These are phyloP conservation scores for Pouteria campechiana DNA, from an alignment of 179 eudicot species.

Conservation along the genomic window DNA sequence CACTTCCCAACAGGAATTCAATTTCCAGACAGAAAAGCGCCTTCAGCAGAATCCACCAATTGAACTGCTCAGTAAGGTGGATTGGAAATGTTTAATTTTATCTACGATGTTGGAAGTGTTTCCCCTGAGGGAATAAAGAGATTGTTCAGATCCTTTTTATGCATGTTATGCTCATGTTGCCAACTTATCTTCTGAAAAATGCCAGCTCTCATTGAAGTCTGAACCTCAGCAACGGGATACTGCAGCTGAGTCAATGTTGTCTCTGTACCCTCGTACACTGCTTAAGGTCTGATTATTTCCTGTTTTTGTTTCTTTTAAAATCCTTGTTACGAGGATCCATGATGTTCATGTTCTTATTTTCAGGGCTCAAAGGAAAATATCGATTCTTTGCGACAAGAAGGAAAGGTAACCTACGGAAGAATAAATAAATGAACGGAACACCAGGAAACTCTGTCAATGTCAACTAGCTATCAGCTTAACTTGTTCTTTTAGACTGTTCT, in stretches of 20 bases:
- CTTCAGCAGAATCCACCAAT: constrained; percentile 51
- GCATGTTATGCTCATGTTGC: neutral
- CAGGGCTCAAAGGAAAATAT: constrained; percentile 89
- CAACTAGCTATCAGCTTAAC: neutral
- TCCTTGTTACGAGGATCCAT: neutral
- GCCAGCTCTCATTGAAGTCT: constrained; percentile 63
- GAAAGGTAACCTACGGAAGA: constrained; percentile 48
- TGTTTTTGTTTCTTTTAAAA: neutral
- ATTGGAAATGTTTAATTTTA: neutral
- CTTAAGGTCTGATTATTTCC: constrained; percentile 30
- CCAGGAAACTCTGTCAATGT: neutral
- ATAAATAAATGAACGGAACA: neutral
- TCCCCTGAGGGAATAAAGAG: neutral
- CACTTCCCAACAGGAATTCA: constrained; percentile 42
- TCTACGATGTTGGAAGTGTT: neutral
- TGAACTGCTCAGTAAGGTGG: constrained; percentile 84
- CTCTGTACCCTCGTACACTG: constrained; percentile 10
- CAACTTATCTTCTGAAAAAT: neutral
- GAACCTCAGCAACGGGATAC: constrained; percentile 40
- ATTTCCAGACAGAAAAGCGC: constrained; percentile 53
- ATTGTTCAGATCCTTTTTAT: neutral
- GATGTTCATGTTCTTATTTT: neutral
- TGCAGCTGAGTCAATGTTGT: constrained; percentile 19
- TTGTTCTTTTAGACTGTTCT: neutral
- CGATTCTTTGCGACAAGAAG: constrained; percentile 29